These are phyloP conservation scores for Candida verbasci DNA, from an alignment of 805 yeast genomes.

Conservation along the genomic window DNA sequence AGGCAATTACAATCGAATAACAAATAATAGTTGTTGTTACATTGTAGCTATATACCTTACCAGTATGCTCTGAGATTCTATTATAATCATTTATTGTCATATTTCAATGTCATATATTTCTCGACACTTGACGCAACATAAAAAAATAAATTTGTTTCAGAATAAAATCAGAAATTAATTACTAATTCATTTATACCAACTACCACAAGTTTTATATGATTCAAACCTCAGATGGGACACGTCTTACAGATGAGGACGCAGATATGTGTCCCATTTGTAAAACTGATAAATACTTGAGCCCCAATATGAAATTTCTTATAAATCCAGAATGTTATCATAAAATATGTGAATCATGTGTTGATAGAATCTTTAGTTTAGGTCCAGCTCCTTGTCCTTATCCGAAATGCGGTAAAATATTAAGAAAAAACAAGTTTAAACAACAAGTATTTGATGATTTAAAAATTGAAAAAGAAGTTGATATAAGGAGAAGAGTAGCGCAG, in stretches of 20 bases:
- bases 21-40: too few species aligned
- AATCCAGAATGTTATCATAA: constrained; percentile 98
- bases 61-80: too few species aligned
- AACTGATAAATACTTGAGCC: constrained; percentile 89
- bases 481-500: constrained; percentile 69
- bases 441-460: constrained; percentile 88
- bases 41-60: too few species aligned
- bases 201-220: too few species aligned
- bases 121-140: too few species aligned
- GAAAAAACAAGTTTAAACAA: constrained; percentile 86
- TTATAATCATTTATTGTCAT: too few species aligned
- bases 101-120: too few species aligned
- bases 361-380: constrained; percentile 87
- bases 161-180: too few species aligned
- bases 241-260: constrained; percentile 49
- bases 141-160: too few species aligned
- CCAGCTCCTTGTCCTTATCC: constrained; percentile 97
- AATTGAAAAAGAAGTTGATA: constrained; percentile 91
- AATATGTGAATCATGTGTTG: constrained; percentile 96
- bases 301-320: constrained; percentile 85
- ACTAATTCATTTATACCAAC: too few species aligned
- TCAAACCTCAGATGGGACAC: too few species aligned
- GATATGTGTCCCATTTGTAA: constrained; percentile 98
- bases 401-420: constrained; percentile 77
- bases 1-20: too few species aligned